A percentile compares a stretch with the other conserved stretches of the same genome.
Conservation (phyloP, 768 basidiomycete genomes). For the Suillus plorans region DNA sequence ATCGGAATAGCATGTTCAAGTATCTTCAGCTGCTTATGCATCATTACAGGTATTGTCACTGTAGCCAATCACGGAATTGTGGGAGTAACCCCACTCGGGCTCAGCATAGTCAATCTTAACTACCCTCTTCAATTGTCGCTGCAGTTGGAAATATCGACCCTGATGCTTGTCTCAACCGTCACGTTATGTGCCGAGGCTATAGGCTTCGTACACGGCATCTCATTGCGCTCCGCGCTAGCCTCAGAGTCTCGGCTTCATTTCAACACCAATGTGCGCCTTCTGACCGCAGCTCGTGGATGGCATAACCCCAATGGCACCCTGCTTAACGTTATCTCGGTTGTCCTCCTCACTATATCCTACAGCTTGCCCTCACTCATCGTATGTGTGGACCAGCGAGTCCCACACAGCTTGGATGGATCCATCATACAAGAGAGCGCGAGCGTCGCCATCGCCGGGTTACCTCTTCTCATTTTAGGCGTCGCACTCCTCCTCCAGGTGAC, state of each 20-base stretch:
- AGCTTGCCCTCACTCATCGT: slow-evolving; percentile 17
- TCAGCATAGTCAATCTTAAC: too few relatives aligned
- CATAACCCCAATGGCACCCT: slow-evolving; percentile 23
- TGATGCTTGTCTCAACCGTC: slow-evolving; percentile 29
- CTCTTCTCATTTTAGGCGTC: slow-evolving; percentile 28
- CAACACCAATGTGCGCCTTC: slow-evolving; percentile 31
- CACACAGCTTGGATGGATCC: too few relatives aligned
- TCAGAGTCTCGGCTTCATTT: slow-evolving; percentile 25
- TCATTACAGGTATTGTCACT: too few relatives aligned
- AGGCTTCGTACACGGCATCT: slow-evolving; percentile 28
- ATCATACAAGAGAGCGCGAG: too few relatives aligned
- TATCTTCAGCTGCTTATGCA: slow-evolving; percentile 16
- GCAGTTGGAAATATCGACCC: slow-evolving; percentile 5
- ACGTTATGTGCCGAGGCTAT: slow-evolving; percentile 29
- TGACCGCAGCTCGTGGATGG: slow-evolving; percentile 20
- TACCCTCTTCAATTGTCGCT: too few relatives aligned
- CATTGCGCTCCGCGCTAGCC: slow-evolving; percentile 27
- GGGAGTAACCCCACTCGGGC: too few relatives aligned
- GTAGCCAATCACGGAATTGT: too few relatives aligned
- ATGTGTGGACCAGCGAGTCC: too few relatives aligned
- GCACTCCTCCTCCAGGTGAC: slow-evolving; percentile 17
- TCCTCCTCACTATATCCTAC: slow-evolving; percentile 26
- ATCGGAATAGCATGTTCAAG: slow-evolving; percentile 23
- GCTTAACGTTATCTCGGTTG: slow-evolving; percentile 22
- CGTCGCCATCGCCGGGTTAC: slow-evolving; percentile 19